A percentile compares a stretch with the other conserved stretches of the same genome.
phyloP scores from a whole-genome alignment of 345 rosid genomes.

The Brassica juncea region DNA sequence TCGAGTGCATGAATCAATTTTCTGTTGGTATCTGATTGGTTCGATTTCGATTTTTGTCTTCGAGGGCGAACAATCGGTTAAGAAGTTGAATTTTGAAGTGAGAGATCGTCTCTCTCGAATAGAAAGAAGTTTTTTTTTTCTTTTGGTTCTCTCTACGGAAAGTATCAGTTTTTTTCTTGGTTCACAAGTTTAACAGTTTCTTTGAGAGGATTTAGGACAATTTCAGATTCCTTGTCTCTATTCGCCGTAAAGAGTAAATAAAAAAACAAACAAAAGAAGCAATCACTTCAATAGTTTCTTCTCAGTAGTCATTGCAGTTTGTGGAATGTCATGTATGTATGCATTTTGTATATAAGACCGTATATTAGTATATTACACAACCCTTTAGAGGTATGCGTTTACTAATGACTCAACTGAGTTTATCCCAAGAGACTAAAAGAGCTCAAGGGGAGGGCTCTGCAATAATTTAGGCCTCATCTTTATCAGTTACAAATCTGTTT shows the following conservation, averaged over 20 bases:
- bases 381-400: too few species aligned
- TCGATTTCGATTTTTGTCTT: constrained; percentile 15
- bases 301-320: constrained; percentile 1
- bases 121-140: background rate
- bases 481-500: background rate
- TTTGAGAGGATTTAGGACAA: background rate
- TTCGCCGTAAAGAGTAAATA: background rate
- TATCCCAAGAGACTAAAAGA: too few species aligned
- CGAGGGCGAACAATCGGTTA: background rate
- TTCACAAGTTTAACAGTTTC: background rate
- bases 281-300: constrained; percentile 3
- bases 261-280: background rate
- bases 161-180: background rate
- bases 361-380: background rate
- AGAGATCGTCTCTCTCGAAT: constrained; percentile 17
- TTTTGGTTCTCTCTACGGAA: background rate
- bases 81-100: background rate
- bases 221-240: constrained; percentile 17
- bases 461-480: background rate
- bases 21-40: background rate
- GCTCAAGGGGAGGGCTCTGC: too few species aligned
- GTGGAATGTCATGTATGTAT: background rate
- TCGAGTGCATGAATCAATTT: constrained; percentile 8
- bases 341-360: background rate
- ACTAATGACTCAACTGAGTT: too few species aligned